Percentiles rank a stretch among this genome's conserved stretches.
Conservation (phyloP, 306 rosid genomes). For the Luffa aegyptiaca region DNA sequence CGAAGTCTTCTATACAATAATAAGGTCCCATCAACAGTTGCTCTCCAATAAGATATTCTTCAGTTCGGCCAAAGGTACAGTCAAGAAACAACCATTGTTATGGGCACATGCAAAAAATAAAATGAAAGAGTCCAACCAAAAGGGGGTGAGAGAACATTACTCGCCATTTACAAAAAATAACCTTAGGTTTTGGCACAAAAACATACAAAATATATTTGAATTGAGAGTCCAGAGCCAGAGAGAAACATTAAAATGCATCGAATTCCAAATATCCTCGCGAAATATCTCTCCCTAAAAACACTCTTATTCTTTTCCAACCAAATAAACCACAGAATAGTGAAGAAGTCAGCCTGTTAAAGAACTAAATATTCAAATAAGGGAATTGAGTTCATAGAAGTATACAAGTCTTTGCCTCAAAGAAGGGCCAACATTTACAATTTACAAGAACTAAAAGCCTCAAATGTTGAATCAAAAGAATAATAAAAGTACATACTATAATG, state of each 20-base stretch:
- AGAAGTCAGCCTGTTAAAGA: not conserved
- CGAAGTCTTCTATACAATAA: not conserved
- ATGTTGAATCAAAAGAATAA: not conserved
- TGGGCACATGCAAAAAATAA: not conserved
- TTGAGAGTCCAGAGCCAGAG: not conserved
- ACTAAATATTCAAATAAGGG: not conserved
- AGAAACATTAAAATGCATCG: not conserved
- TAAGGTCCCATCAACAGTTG: not conserved
- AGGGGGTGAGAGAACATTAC: no score
- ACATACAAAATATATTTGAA: not conserved
- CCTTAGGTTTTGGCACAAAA: not conserved
- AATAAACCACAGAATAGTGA: not conserved
- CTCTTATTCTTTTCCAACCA: not conserved
- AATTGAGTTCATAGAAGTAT: not conserved
- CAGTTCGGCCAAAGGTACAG: no score
- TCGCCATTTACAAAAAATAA: no score
- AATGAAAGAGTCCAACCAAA: no score
- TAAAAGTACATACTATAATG: constrained; percentile 54
- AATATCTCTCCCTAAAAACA: not conserved
- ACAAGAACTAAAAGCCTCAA: not conserved
- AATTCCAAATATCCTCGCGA: not conserved
- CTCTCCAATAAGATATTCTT: not conserved
- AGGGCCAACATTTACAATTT: not conserved
- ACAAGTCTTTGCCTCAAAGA: not conserved
- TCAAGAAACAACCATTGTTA: no score